Conservation (phyloP, 1,284 basidiomycete species). For the Papiliotrema flavescens region DNA sequence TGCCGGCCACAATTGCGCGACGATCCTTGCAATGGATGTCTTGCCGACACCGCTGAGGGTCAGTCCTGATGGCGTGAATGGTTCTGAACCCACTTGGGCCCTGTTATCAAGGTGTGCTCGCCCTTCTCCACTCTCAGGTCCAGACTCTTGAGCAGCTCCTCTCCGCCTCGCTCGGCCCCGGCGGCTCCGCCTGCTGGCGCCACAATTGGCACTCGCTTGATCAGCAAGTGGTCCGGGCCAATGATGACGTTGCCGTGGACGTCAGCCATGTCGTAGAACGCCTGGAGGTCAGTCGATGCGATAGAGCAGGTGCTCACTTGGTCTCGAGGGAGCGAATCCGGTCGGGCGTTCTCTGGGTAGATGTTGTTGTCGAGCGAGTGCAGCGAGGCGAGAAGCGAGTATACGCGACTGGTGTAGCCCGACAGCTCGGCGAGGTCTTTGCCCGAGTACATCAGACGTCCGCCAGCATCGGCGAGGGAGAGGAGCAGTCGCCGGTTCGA, state of each 20-base stretch:
- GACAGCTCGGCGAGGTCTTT: constrained; percentile 85
- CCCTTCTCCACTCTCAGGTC: constrained; percentile 68
- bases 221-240: constrained; percentile 53
- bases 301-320: constrained; percentile 28
- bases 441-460: constrained; percentile 61
- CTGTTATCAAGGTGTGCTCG: constrained; percentile 91
- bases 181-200: constrained; percentile 58
- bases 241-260: constrained; percentile 50
- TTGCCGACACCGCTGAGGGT: constrained; percentile 79
- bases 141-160: constrained; percentile 69
- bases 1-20: constrained; percentile 81
- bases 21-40: constrained; percentile 83
- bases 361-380: constrained; percentile 60
- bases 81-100: constrained; percentile 55
- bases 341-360: constrained; percentile 39
- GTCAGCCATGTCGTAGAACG: constrained; percentile 51
- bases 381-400: constrained; percentile 79
- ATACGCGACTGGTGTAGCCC: constrained; percentile 85
- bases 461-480: constrained; percentile 91
- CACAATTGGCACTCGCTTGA: constrained; percentile 71
- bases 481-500: constrained; percentile 89
- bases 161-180: constrained; percentile 54
- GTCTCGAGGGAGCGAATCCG: constrained; percentile 21
- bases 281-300: constrained; percentile 13
- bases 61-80: neutral